Base-by-base conservation (phyloP, 805 yeast species). In the Wickerhamiella sergipiensis region DNA sequence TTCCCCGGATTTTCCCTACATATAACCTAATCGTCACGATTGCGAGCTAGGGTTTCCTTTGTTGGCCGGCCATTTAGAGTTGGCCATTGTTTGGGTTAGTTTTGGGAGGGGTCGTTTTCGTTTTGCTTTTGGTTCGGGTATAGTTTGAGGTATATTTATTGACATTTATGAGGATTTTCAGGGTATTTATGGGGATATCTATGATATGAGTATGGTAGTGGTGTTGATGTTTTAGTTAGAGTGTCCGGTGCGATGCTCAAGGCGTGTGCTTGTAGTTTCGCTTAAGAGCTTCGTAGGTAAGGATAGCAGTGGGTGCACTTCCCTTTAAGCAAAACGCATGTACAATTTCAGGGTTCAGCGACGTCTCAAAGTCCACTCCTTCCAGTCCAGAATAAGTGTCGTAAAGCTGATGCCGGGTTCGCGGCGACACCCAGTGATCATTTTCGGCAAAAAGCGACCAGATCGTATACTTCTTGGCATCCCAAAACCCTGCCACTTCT, bases 381-480 rank as follows among this genome's bases (percentile, higher is more conserved):
- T 21, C 26, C 19, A 12, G 23, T 3, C 33, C 31, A 12, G 29
- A 22, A n/a, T 43, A 43, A 24, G 33, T 17, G 31, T 65, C 53
- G 38, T 75, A 58, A 2, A 80, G 50, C 29, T 63, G 62, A 1
- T 69, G 69, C 45, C 83, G 70, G 1, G 85, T 75, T 24, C 59
- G 64, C 46, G 74, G 70, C 50, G 70, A 69, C 2, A 83, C 80
- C 89, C 89, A 83, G 59, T 79, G 78, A 60, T 83, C 90, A 26
- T 67, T 59, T n/a, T 63, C 64, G 6, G 83, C 81, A 56, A 79
- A 80, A 51, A 75, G 74, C 3, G 71, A 61, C 84, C 84, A 80
- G n/a, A 76, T 64, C 12, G 54, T 50, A 44, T 63, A 61, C 13
- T 65, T 57, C 9, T 64, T 54, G 51, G 73, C 71, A 60, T 72